These are phyloP conservation scores for Colletotrichum camelliae DNA, from an alignment of 2,329 filamentous ascomycete genomes.

Conservation along the genomic window DNA sequence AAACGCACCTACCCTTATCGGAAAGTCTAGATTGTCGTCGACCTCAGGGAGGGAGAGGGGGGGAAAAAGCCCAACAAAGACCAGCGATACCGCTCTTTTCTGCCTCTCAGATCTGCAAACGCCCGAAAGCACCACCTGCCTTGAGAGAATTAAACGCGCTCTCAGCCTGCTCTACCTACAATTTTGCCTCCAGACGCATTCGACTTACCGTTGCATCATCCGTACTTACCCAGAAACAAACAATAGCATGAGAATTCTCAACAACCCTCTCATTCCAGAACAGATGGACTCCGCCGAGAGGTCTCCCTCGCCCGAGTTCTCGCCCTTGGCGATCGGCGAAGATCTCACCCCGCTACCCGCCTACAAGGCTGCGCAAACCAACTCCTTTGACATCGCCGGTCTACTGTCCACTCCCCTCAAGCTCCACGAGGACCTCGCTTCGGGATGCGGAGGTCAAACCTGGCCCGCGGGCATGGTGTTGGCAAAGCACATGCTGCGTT, in stretches of 20 bases:
- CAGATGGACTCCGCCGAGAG: constrained; percentile 14
- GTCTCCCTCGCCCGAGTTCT: constrained; percentile 54
- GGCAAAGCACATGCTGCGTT: constrained; percentile 82
- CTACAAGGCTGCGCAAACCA: constrained; percentile 61
- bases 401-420: constrained; percentile 73
- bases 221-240: background rate
- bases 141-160: background rate
- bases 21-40: constrained; percentile 22
- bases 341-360: constrained; percentile 64
- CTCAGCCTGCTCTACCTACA: background rate
- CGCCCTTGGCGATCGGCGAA: constrained; percentile 56
- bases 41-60: background rate
- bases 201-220: background rate
- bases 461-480: constrained; percentile 95
- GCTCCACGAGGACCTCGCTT: constrained; percentile 83
- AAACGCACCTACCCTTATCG: constrained; percentile 20
- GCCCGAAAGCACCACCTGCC: background rate
- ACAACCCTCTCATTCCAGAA: constrained; percentile 14
- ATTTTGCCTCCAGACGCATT: background rate
- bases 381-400: constrained; percentile 71
- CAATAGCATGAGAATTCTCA: constrained; percentile 17
- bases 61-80: background rate
- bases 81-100: constrained; percentile 16
- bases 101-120: background rate
- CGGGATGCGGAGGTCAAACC: constrained; percentile 90